These are phyloP conservation scores for Vicia sativa DNA, from an alignment of 306 rosid species.

Conservation along the genomic window DNA sequence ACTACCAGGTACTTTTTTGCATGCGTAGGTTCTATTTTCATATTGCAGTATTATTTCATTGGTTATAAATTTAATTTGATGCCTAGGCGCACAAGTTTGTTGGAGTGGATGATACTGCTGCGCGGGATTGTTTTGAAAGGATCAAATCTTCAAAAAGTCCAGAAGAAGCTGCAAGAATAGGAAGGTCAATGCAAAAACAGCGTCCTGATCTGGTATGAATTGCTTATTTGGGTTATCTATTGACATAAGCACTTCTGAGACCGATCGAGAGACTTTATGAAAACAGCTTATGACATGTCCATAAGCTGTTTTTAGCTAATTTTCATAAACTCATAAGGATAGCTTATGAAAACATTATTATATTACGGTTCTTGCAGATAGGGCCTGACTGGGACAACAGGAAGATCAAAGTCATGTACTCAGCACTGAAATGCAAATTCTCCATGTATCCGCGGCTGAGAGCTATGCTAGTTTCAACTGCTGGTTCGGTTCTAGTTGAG, in stretches of 20 bases:
- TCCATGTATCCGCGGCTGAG: slow-evolving; percentile 77
- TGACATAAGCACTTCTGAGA: neutral
- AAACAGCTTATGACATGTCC: no score
- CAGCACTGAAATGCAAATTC: slow-evolving; percentile 85
- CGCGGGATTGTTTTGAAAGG: slow-evolving; percentile 60
- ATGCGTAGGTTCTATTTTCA: slow-evolving; percentile 4
- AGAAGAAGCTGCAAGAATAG: slow-evolving; percentile 85
- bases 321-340: no score
- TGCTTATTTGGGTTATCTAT: no score
- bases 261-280: no score
- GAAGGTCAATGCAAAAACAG: slow-evolving; percentile 82
- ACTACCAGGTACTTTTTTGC: slow-evolving; percentile 74
- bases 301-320: no score
- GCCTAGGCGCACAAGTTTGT: slow-evolving; percentile 76
- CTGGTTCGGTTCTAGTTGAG: slow-evolving; percentile 87
- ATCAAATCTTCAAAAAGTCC: slow-evolving; percentile 84
- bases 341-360: no score
- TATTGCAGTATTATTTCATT: slow-evolving; percentile 13
- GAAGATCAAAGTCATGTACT: slow-evolving; percentile 84
- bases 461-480: slow-evolving; percentile 77
- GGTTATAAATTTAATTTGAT: slow-evolving; percentile 18
- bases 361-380: slow-evolving; percentile 51
- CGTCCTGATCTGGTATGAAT: slow-evolving; percentile 65
- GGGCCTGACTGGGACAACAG: slow-evolving; percentile 81
- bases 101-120: slow-evolving; percentile 67